phyloP scores from a whole-genome alignment of 768 basidiomycete genomes.

The Gymnopilus dilepis region DNA sequence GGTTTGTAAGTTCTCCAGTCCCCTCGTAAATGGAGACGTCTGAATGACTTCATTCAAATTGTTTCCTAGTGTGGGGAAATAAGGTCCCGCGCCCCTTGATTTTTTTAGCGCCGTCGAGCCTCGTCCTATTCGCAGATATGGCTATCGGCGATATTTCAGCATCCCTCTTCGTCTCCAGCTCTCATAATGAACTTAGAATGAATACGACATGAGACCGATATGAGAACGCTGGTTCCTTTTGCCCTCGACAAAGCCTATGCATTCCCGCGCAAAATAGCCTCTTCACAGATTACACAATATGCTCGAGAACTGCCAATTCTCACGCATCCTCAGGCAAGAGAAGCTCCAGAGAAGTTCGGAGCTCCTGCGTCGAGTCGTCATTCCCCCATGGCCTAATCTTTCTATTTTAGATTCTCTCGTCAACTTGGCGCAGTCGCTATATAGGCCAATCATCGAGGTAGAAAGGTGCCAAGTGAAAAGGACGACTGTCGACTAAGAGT shows the following conservation, averaged over 20 bases:
- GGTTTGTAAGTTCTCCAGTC: too few species aligned
- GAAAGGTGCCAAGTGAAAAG: background rate
- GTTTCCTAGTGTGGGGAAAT: background rate
- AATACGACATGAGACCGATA: too few species aligned
- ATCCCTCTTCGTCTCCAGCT: background rate
- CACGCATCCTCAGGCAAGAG: background rate
- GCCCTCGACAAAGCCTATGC: background rate
- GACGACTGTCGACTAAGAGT: background rate
- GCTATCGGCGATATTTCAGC: background rate
- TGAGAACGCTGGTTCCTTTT: background rate
- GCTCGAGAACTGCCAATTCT: background rate
- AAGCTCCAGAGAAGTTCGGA: background rate
- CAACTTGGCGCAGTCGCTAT: background rate
- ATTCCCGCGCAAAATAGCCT: background rate
- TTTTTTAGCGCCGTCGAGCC: background rate
- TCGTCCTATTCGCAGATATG: background rate
- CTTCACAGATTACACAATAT: background rate
- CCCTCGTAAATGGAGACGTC: too few species aligned
- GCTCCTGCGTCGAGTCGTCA: conserved; percentile 3
- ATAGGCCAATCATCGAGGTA: background rate
- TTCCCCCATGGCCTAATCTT: background rate
- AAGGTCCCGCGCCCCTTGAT: background rate
- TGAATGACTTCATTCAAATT: background rate
- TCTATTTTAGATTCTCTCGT: background rate
- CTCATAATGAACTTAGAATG: background rate